These are phyloP conservation scores for Clarireedia paspali DNA, from an alignment of 2,329 filamentous ascomycete species.

Conservation along the genomic window DNA sequence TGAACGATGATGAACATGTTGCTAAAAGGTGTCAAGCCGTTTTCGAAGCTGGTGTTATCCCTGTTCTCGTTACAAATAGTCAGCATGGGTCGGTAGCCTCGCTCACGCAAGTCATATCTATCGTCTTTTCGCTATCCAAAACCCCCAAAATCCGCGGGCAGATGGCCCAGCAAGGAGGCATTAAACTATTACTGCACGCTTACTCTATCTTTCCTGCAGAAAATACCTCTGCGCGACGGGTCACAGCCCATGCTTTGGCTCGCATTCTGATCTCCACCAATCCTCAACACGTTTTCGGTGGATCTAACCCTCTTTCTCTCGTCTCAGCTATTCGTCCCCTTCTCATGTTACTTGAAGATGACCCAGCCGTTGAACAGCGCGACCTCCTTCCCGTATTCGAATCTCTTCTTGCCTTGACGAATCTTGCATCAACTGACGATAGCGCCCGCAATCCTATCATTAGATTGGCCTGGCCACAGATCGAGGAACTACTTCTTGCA, in stretches of 20 bases:
- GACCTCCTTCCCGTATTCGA: slow-evolving; percentile 89
- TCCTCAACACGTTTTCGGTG: slow-evolving; percentile 74
- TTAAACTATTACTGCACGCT: slow-evolving; percentile 72
- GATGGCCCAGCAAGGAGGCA: slow-evolving; percentile 87
- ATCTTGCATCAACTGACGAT: slow-evolving; percentile 72
- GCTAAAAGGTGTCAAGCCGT: slow-evolving; percentile 66
- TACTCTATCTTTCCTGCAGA: slow-evolving; percentile 53
- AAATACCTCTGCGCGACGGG: slow-evolving; percentile 41
- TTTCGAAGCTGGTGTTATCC: slow-evolving; percentile 70
- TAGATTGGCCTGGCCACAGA: slow-evolving; percentile 60
- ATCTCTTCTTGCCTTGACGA: slow-evolving; percentile 83
- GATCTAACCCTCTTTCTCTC: slow-evolving; percentile 64
- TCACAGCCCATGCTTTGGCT: slow-evolving; percentile 72
- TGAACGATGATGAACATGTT: slow-evolving; percentile 72
- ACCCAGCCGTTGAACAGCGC: slow-evolving; percentile 53
- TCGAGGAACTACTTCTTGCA: slow-evolving; percentile 79
- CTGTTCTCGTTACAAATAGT: slow-evolving; percentile 68
- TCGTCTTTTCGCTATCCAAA: slow-evolving; percentile 70
- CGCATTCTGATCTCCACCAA: slow-evolving; percentile 83
- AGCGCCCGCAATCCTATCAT: slow-evolving; percentile 62
- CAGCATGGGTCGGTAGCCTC: slow-evolving; percentile 65
- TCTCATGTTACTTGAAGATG: slow-evolving; percentile 61
- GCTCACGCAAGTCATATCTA: slow-evolving; percentile 64
- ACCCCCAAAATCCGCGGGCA: slow-evolving; percentile 66
- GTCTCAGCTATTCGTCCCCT: slow-evolving; percentile 79